These are phyloP conservation scores for Hypoxylon lenormandii DNA, from an alignment of 495 filamentous ascomycete genomes.

Conservation along the genomic window DNA sequence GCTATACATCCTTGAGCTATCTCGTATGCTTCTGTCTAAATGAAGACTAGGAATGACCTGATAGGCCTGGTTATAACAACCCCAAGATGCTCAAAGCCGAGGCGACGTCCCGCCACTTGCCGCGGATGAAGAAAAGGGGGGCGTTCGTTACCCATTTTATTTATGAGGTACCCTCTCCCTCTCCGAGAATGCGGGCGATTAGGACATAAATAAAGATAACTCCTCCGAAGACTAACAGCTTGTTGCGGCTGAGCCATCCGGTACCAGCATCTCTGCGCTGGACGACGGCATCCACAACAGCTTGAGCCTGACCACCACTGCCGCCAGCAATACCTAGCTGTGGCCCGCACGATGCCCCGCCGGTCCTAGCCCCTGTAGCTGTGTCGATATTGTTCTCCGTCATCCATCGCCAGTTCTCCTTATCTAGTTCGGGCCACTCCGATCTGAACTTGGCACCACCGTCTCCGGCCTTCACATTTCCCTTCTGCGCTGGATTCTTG, in stretches of 20 bases:
- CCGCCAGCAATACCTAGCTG: slow-evolving; percentile 74
- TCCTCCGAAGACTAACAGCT: slow-evolving; percentile 73
- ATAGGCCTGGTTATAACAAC: not conserved
- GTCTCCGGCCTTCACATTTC: slow-evolving; percentile 78
- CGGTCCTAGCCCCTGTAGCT: slow-evolving; percentile 72
- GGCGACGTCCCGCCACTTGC: not conserved
- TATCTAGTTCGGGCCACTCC: slow-evolving; percentile 91
- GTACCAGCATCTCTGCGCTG: slow-evolving; percentile 82
- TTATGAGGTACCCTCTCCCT: slow-evolving; percentile 43
- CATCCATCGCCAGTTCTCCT: slow-evolving; percentile 96
- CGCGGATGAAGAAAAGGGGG: not conserved
- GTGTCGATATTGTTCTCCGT: slow-evolving; percentile 81
- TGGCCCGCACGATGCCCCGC: slow-evolving; percentile 69
- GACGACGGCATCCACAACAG: slow-evolving; percentile 78
- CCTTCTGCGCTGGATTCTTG: slow-evolving; percentile 58
- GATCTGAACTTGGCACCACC: slow-evolving; percentile 87
- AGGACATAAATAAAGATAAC: slow-evolving; percentile 82
- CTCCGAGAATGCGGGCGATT: slow-evolving; percentile 75
- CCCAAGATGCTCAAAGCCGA: not conserved
- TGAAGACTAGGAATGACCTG: not conserved
- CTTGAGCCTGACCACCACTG: slow-evolving; percentile 77
- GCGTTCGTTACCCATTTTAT: not conserved
- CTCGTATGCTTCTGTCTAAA: slow-evolving; percentile 1
- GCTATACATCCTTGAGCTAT: slow-evolving; percentile 11
- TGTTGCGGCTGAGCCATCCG: slow-evolving; percentile 82